Base-by-base conservation (phyloP, 75 land plant genomes). In the Isoetes taiwanensis region DNA sequence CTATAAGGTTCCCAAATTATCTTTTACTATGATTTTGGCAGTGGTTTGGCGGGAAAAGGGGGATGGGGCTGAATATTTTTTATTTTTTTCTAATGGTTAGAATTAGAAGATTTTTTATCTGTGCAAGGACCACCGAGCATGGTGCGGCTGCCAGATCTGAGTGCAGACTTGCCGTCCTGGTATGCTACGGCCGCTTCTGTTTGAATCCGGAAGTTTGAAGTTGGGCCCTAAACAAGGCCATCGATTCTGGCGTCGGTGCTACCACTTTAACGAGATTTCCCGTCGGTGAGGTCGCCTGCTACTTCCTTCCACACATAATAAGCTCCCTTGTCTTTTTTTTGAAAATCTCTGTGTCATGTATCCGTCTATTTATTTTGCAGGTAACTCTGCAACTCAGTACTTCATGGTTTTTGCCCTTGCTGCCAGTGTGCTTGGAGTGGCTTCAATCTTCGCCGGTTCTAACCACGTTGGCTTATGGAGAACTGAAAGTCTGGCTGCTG, bases 201-300 rank as follows among this genome's bases (percentile, higher is more conserved):
- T n/a, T n/a, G n/a, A n/a, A n/a, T n/a, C n/a, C n/a, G n/a, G n/a
- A n/a, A n/a, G n/a, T n/a, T n/a, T n/a, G n/a, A n/a, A n/a, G 50
- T 4, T 46, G 50, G 50, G 50, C 50, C 5, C 5, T 46, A 8
- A 46, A 46, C 50, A 46, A 46, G 16, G 50, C 50, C 12, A 46
- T 46, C 6, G 50, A 46, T n/a, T 46, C 16, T 46, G 23, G 50
- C 50, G n/a, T n/a, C 4, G 50, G 50, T n/a, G 50, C 50, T 19
- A 46, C 50, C 5, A 46, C 50, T 6, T 23, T 46, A 16, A 46
- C 50, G n/a, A 46, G 50, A 23, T 46, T 46, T 23, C 19, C 50
- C 50, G 50, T 46, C 19, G 50, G 50, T 46, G 23, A 46, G 50
- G 6, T n/a, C 16, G 16, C 6, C 19, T 37, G 39, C 14, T 9